Percentiles rank a stretch among this genome's conserved stretches.
These are phyloP conservation scores for Fusarium hostae DNA, from an alignment of 2,329 filamentous ascomycete genomes.

Conservation along the genomic window DNA sequence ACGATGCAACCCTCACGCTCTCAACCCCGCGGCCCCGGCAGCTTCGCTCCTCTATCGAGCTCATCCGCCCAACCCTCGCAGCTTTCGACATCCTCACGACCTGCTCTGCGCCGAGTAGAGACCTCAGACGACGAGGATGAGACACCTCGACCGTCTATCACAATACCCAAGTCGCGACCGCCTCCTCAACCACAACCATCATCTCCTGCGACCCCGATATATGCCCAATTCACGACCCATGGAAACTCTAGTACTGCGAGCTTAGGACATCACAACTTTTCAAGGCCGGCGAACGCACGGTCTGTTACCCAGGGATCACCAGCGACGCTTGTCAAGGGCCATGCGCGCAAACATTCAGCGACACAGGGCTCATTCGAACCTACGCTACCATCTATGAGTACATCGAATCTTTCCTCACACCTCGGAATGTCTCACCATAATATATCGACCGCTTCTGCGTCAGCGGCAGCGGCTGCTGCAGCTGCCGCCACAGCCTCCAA, in stretches of 20 bases:
- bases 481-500: slow-evolving; percentile 54
- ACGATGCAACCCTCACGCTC: slow-evolving; percentile 63
- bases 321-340: slow-evolving; percentile 51
- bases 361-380: slow-evolving; percentile 83
- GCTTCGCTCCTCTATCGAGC: slow-evolving; percentile 64
- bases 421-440: slow-evolving; percentile 56
- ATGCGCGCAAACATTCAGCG: slow-evolving; percentile 75
- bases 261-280: slow-evolving; percentile 63
- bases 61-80: slow-evolving; percentile 46
- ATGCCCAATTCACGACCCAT: slow-evolving; percentile 60
- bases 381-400: slow-evolving; percentile 71
- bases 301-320: slow-evolving; percentile 46
- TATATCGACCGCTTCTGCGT: slow-evolving; percentile 22
- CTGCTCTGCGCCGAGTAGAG: slow-evolving; percentile 50
- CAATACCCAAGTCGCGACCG: slow-evolving; percentile 59
- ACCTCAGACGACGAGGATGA: slow-evolving; percentile 45
- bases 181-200: slow-evolving; percentile 45
- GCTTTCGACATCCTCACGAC: slow-evolving; percentile 44
- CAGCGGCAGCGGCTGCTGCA: slow-evolving; percentile 38
- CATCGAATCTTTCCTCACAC: slow-evolving; percentile 65
- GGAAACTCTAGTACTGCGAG: slow-evolving; percentile 60
- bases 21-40: slow-evolving; percentile 61
- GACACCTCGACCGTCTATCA: slow-evolving; percentile 49
- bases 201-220: slow-evolving; percentile 58
- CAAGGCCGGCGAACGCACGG: slow-evolving; percentile 59